These are phyloP conservation scores for Tricholoma matsutake DNA, from an alignment of 768 basidiomycete species.

Conservation along the genomic window DNA sequence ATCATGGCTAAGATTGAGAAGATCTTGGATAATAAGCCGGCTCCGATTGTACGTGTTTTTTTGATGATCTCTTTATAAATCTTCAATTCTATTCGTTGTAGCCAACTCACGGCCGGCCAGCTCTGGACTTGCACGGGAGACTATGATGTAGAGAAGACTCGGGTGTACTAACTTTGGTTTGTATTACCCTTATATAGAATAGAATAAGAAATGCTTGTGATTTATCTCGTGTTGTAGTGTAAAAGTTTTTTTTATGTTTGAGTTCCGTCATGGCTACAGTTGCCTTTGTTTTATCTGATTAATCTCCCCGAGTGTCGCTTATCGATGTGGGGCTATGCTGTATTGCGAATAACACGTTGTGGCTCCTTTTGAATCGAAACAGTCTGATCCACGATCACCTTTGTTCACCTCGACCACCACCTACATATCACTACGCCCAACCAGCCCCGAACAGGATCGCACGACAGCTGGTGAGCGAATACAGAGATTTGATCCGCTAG, in stretches of 20 bases:
- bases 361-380: neutral
- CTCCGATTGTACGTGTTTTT: constrained; percentile 32
- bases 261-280: neutral
- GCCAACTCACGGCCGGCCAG: constrained; percentile 21
- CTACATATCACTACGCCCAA: neutral
- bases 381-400: neutral
- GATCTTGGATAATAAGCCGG: constrained; percentile 56
- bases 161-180: neutral
- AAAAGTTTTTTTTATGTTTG: neutral
- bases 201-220: neutral
- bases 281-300: neutral
- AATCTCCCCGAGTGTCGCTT: neutral
- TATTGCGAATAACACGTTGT: neutral
- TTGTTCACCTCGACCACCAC: neutral
- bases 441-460: neutral
- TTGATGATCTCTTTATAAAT: neutral
- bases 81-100: neutral
- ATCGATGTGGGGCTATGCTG: neutral
- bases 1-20: constrained; percentile 64
- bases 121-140: constrained; percentile 20
- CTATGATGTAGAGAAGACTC: neutral
- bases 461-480: neutral
- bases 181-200: neutral
- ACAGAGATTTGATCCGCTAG: neutral
- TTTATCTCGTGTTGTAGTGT: neutral